Base-by-base conservation (phyloP, 139 green algal genomes). In the Coccomyxa sp. region DNA sequence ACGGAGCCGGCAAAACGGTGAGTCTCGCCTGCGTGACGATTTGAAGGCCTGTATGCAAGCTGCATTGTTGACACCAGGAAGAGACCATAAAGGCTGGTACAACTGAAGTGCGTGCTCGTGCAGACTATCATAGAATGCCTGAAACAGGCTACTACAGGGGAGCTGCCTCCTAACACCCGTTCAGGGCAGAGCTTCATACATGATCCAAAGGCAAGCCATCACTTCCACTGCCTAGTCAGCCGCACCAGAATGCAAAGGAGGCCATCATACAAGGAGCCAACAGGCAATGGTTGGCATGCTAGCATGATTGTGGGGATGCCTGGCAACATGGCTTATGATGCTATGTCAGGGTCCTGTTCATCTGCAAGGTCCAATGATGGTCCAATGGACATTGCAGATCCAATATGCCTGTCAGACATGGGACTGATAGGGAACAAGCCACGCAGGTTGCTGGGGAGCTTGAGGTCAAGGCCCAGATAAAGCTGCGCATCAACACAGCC, bases 111-210 rank as follows among this genome's bases (percentile, higher is more conserved):
- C n/a, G n/a, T n/a, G n/a, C n/a, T 41, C 76, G 0, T 86, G 79
- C 91, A 98, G 95, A 99, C 96, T 1, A 90, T 99, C n/a, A 99
- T 99, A 40, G 96, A 99, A 84, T 98, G 94, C 83, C 84, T 99
- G 33, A 97, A 97, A 76, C 90, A 95, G 82, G 95, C 94, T 0
- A 95, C 88, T 79, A 98, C 96, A 7, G 96, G 96, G 6, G 92
- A 96, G 78, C 86, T 99, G 75, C 96, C 96, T 18, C 96, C 96
- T 40, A 98, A 98, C 88, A 92, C 89, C 0, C 85, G 88, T 22
- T 88, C 79, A 31, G 94, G 95, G 0, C 90, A 98, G 79, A 91
- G 81, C 80, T 99, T 98, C 83, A 91, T 99, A 31, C 94, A 98
- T 82, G 95, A 98, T 74, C 94, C 94, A 4, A 96, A 97, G 82